Percentiles rank a stretch among this genome's conserved stretches.
Evolutionary conservation across 2,329 filamentous ascomycete species (phyloP).

Genomic region (Cryphonectria nitschkei): DNA sequence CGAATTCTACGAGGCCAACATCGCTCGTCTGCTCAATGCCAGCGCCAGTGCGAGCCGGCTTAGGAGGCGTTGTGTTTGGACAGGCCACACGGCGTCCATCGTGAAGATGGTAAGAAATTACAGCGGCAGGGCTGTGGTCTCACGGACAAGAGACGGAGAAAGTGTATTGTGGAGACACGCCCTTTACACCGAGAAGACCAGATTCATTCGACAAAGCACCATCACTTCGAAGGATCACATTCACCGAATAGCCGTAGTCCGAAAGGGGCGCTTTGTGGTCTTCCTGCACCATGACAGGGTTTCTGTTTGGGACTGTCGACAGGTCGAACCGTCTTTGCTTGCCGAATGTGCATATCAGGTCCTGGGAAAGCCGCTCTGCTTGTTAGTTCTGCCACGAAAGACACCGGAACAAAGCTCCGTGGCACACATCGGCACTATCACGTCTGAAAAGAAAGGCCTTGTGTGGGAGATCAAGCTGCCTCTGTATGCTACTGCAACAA

Average conservation of each 20-base stretch:
- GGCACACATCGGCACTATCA: constrained; percentile 80
- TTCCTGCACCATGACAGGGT: constrained; percentile 74
- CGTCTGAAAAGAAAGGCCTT: constrained; percentile 75
- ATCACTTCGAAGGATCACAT: constrained; percentile 73
- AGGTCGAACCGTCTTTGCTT: constrained; percentile 60
- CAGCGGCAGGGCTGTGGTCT: constrained; percentile 78
- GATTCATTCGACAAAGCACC: constrained; percentile 67
- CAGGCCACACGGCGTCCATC: constrained; percentile 79
- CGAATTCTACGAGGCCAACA: constrained; percentile 76
- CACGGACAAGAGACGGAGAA: constrained; percentile 77
- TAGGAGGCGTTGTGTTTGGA: constrained; percentile 70
- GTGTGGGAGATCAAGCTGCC: constrained; percentile 79
- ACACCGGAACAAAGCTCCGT: constrained; percentile 59
- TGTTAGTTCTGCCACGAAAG: constrained; percentile 71
- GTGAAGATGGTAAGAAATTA: constrained; percentile 87
- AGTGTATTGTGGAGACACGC: constrained; percentile 82
- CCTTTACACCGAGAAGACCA: constrained; percentile 52
- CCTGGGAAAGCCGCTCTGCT: constrained; percentile 74
- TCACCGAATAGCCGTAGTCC: constrained; percentile 76
- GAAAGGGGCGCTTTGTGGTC: constrained; percentile 78
- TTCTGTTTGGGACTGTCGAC: constrained; percentile 78
- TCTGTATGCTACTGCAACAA: constrained; percentile 39
- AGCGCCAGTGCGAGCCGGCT: constrained; percentile 64
- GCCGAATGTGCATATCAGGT: constrained; percentile 61
- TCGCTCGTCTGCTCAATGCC: constrained; percentile 82